These are phyloP conservation scores for Senecio squalidus DNA, from an alignment of 140 eudicot species.

Conservation along the genomic window DNA sequence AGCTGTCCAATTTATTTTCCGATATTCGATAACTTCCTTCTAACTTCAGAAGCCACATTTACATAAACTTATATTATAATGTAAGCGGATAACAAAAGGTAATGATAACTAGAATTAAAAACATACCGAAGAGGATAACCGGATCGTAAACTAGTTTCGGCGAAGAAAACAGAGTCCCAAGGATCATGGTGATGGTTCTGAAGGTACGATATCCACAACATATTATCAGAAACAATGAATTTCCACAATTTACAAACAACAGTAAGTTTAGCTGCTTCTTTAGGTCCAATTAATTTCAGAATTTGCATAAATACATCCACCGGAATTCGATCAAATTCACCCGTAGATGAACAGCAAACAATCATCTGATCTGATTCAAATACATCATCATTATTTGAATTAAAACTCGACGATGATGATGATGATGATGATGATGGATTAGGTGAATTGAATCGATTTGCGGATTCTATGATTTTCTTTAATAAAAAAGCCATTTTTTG, in stretches of 20 bases:
- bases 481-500: constrained; percentile 20
- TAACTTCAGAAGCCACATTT: constrained; percentile 3
- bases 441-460: constrained; percentile 28
- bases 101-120: not conserved
- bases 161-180: constrained; percentile 65
- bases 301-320: constrained; percentile 50
- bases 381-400: no score
- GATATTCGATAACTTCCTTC: not conserved
- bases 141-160: constrained; percentile 54
- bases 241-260: constrained; percentile 64
- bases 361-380: constrained; percentile 20
- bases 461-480: constrained; percentile 38
- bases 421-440: not conserved
- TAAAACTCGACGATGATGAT: no score
- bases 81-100: not conserved
- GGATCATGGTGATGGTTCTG: constrained; percentile 50
- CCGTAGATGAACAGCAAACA: constrained; percentile 42
- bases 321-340: constrained; percentile 70
- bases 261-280: constrained; percentile 51
- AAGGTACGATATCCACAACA: constrained; percentile 58
- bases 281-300: constrained; percentile 59
- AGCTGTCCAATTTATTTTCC: not conserved
- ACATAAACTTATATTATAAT: not conserved
- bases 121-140: constrained; percentile 66
- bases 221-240: constrained; percentile 43